Evolutionary conservation across 192 early-diverging fungal genomes (phyloP), one percentile per base, ranked within the genome.

Genomic region (Jimgerdemannia flammicorona): DNA sequence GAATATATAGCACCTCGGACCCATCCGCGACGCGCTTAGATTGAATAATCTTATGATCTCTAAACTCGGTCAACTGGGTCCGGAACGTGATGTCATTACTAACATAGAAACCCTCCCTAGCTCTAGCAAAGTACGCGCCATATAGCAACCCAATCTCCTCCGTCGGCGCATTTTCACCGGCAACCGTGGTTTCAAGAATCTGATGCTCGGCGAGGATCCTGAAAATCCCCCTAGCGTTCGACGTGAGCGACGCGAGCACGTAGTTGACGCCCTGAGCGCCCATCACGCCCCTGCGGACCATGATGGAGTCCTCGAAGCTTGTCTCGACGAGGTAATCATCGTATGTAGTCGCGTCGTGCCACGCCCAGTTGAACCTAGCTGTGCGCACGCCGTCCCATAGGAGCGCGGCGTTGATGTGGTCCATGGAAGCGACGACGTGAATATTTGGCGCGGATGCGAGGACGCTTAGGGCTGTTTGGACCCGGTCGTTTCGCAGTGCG

Each of bases 341-440:
- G 79, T 90, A 97, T 17, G 96, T 98, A 0, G 98, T 95, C 59
- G 90, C 80, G 74, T 99, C 95, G 79, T 97, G 96, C 94, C 95
- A 97, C 2, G 91, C 79, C 92, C 93, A 98, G 78, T 90, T 91
- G 78, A 93, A 96, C 10, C 87, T 83, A 4, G 87, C 78, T 3
- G 87, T 68, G 39, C 86, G 86, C 64, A 87, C 88, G 49, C 90
- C 84, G 80, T 99, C 96, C 95, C 95, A 98, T 20, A 98, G 83
- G 39, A 98, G 77, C 4, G 93, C 90, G 18, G 95, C 90, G 74
- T 97, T 92, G 72, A 98, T 95, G 73, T 99, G 93, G 80, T 99
- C 98, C 29, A 96, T 84, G 0, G 93, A 94, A 0, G 94, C 95
- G 44, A 98, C 74, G 18, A 99, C 63, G 64, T 91, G 91, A 19